Base-by-base conservation (phyloP, 2,329 filamentous ascomycete genomes). In the Decorospora gaudefroyi region DNA sequence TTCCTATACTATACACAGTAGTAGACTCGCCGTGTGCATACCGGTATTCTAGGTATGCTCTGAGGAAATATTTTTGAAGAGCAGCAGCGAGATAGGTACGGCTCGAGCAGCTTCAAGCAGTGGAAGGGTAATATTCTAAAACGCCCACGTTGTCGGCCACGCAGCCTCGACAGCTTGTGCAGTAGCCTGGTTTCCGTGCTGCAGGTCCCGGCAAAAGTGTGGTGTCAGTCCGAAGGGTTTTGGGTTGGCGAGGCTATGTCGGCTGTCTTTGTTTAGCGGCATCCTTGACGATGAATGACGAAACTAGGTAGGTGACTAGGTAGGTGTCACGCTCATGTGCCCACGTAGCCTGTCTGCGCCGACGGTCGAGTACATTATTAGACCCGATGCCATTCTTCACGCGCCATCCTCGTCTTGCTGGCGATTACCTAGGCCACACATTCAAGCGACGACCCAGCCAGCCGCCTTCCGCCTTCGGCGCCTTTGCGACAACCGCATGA, bases 401-500 rank as follows among this genome's bases (percentile, higher is more conserved):
- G 26, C 28, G 18, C 39, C n/a, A 18, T 3, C 29, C 15, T 29
- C 26, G 22, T 33, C 28, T n/a, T 7, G 10, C 33, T 21, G 28
- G 17, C 39, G 29, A 31, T 22, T 18, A 30, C 18, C 26, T 26
- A 18, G 7, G 16, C 18, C 3, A 42, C 29, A 11, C 25, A 23
- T 41, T 35, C 17, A 25, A 29, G 22, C 19, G 19, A 38, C 15
- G 46, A 30, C 37, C 34, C 15, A 28, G 27, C 36, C 45, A 44
- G 55, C 44, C 32, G 46, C 47, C 51, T n/a, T n/a, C n/a, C 49
- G 39, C 33, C 51, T 59, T 47, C 57, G 55, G 53, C 56, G 49
- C 49, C 50, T 53, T 43, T 49, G 49, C 48, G 37, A 49, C 53
- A 27, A 12, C 29, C 19, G 41, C 55, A 11, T 33, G 27, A 23